Base-by-base conservation (phyloP, 768 basidiomycete species). In the Calocera cornea region DNA sequence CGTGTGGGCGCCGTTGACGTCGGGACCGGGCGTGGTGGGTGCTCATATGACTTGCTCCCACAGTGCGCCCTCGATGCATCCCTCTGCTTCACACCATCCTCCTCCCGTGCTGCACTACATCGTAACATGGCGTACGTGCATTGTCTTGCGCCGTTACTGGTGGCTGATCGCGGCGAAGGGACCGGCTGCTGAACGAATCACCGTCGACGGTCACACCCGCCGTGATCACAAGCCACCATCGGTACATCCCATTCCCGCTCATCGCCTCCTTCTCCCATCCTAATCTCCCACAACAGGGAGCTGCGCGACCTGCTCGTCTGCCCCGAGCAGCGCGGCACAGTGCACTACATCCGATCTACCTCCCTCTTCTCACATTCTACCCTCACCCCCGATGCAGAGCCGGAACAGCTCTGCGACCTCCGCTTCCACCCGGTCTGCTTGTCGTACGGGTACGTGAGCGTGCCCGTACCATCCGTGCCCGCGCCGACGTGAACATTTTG, bases 221-320 rank as follows among this genome's bases (percentile, higher is more conserved):
- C 7, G 31, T 33, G 5, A 60, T 60, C 24, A 60, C 54, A 16
- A 29, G 27, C 24, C 54, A 60, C 22, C 54, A 60, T 60, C 54
- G 54, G 54, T 60, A 33, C 19, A 33, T 33, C 54, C 31, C 44
- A 17, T 47, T 8, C 7, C 44, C 44, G 7, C 44, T 8, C 54
- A 11, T 27, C 19, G 2, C 54, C 54, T 27, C 11, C 27, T 60
- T 33, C 27, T 10, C 24, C 54, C 7, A 60, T 29, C 7, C 54
- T 27, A 2, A 29, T 16, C 2, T 27, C 7, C 54, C 11, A 8
- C 7, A 2, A 14, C 64, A 89, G 88, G 31, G 90, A 92, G 77
- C 79, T 92, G 33, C 83, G 90, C 38, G 89, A 92, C 77, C 83
- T 92, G 64, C 76, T 91, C 64, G 83, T 88, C 68, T 90, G 88